Evolutionary conservation across 192 early-diverging fungal species (phyloP), one percentile per base, ranked within the genome.

Genomic region (Nowakowskiella sp.): DNA sequence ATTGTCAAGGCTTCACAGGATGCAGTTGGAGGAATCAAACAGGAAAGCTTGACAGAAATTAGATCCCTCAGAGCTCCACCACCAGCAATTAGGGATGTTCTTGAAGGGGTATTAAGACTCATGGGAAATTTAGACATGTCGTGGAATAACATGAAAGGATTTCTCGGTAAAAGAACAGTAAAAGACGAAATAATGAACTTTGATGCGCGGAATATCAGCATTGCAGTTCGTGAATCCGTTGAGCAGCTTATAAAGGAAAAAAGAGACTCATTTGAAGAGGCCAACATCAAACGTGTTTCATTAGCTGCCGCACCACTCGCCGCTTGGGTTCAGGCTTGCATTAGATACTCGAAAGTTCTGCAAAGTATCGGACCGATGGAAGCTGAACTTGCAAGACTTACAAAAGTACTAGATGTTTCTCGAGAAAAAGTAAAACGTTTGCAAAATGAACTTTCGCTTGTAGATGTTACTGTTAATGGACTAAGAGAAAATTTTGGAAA

Each of bases 151-250:
- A 82, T 82, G 80, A 82, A 82, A 50, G 66, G 74, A 0, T 82
- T 82, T 53, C 60, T 82, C 19, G 80, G 80, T 21, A 77, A 82
- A 51, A 26, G 80, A 26, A 76, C 74, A 0, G 62, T 82, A 6
- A 82, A 82, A 45, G 80, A 82, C 22, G 80, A 82, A 61, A 79
- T 79, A 48, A 67, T 82, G 63, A 80, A 78, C 57, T 82, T 82
- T 51, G 64, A 81, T 42, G 77, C 75, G 13, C 53, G 71, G 23
- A 74, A 52, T 21, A 76, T 82, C 36, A 70, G 61, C 4, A 56
- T 53, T 28, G 47, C 56, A 26, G 62, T 69, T 6, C 46, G 78
- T 39, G 71, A 70, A 7, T 72, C 79, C 3, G 80, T 82, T 16
- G 44, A 51, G 30, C 65, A 71, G 42, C 56, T 82, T 0, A 46